Percentiles rank a stretch among this genome's conserved stretches.
Conservation (phyloP, 495 filamentous ascomycete species). For the Tetracladium marchalianum region DNA sequence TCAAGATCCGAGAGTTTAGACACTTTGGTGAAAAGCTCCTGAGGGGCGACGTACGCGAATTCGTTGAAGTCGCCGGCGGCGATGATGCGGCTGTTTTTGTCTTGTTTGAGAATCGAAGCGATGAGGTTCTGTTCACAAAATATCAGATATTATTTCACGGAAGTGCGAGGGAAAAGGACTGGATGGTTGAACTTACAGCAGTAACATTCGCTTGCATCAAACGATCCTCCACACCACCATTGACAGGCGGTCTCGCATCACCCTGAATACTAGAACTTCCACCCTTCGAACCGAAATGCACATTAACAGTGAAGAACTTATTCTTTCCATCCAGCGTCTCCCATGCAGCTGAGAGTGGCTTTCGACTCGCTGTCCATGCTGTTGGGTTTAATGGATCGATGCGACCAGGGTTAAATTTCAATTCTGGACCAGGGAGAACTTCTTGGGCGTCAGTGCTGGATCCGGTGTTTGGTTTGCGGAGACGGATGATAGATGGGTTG, state of each 20-base stretch:
- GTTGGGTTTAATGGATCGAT: constrained; percentile 40
- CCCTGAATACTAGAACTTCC: constrained; percentile 45
- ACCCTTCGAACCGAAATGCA: constrained; percentile 47
- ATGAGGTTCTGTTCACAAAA: constrained; percentile 22
- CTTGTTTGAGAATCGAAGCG: constrained; percentile 29
- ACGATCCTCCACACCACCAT: constrained; percentile 40
- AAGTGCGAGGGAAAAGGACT: neutral
- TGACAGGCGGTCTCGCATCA: constrained; percentile 49
- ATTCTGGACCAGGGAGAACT: constrained; percentile 34
- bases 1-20: constrained; percentile 45
- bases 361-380: constrained; percentile 42
- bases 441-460: constrained; percentile 30
- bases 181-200: constrained; percentile 25
- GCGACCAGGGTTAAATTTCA: constrained; percentile 49
- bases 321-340: constrained; percentile 31
- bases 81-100: constrained; percentile 34
- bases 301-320: constrained; percentile 50
- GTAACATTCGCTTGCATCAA: constrained; percentile 37
- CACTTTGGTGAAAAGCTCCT: constrained; percentile 30
- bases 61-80: constrained; percentile 55
- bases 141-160: neutral
- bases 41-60: constrained; percentile 43
- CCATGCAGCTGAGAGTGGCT: constrained; percentile 50
- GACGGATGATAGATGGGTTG: constrained; percentile 35
- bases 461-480: constrained; percentile 39